Evolutionary conservation across 2,329 filamentous ascomycete genomes (phyloP).

Genomic region (Teratosphaeria viscida): DNA sequence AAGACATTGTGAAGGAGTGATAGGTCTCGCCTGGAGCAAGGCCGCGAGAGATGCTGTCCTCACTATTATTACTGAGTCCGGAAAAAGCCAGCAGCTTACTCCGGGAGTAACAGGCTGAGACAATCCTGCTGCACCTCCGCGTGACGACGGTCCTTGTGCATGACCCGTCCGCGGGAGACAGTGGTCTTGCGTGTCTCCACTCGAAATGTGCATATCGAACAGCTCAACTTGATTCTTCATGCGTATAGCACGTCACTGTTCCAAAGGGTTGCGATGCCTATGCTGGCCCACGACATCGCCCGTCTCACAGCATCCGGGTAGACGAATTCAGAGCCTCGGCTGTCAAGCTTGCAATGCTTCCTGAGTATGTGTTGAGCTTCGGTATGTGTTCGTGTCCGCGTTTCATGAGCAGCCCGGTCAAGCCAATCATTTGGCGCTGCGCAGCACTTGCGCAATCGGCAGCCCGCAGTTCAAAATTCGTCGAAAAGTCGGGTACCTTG

Average conservation of each 20-base stretch:
- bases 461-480: not conserved
- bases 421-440: not conserved
- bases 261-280: too few species aligned
- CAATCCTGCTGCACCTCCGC: not conserved
- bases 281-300: too few species aligned
- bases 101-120: not conserved
- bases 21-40: not conserved
- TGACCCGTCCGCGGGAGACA: too few species aligned
- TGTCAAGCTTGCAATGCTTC: too few species aligned
- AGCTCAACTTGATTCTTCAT: too few species aligned
- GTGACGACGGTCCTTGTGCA: not conserved
- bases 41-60: not conserved
- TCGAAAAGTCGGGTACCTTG: too few species aligned
- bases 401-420: not conserved
- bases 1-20: not conserved
- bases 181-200: too few species aligned
- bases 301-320: too few species aligned
- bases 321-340: too few species aligned
- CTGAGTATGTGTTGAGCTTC: not conserved
- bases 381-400: not conserved
- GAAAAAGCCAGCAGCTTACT: not conserved
- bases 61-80: not conserved
- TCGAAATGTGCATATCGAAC: too few species aligned
- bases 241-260: too few species aligned
- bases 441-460: not conserved